Evolutionary conservation across 306 rosid species (phyloP), one percentile per base, ranked within the genome.

Genomic region (Lagenaria siceraria): DNA sequence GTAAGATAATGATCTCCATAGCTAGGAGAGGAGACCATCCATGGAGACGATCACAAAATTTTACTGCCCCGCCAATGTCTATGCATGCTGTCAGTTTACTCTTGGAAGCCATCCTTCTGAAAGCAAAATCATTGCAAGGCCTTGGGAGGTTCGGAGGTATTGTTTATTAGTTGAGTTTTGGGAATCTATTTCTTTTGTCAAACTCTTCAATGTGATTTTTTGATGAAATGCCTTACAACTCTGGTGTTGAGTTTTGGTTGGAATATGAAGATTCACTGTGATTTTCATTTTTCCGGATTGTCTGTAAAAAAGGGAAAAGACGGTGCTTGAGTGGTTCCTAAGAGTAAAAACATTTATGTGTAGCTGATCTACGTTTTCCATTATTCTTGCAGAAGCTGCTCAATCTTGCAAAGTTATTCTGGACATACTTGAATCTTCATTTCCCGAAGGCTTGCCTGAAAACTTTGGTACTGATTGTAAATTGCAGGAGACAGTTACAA

Each of bases 311-410:
- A 24, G 36, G 74, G 18, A 48, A 71, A 71, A 46, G n/a, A 4
- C 5, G 58, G 24, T 48, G 15, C 51, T 46, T 71, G 59, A 48
- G 24, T 21, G 10, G 76, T 4, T 71, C 24, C 27, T 15, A 1
- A 25, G 59, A 46, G 40, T 71, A 25, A 71, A 51, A 51, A n/a
- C 77, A 27, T 48, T 48, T 15, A 72, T 81, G 75, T 76, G 68
- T 68, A 76, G 62, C 81, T 80, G 70, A 87, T 81, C 58, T 82
- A 56, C 74, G 78, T 76, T 79, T 77, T 70, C 66, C 65, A 81
- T 72, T 33, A 73, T 83, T 89, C 81, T 85, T 90, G 95, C 96
- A 95, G 98, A 95, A 87, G 94, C 96, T 74, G 97, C 97, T 55
- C 85, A 88, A 70, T 87, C 97, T 81, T 92, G 99, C 90, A 81